Percentiles rank a stretch among this genome's conserved stretches.
phyloP scores from a whole-genome alignment of 1,284 basidiomycete species.

The Coniophora puteana region DNA sequence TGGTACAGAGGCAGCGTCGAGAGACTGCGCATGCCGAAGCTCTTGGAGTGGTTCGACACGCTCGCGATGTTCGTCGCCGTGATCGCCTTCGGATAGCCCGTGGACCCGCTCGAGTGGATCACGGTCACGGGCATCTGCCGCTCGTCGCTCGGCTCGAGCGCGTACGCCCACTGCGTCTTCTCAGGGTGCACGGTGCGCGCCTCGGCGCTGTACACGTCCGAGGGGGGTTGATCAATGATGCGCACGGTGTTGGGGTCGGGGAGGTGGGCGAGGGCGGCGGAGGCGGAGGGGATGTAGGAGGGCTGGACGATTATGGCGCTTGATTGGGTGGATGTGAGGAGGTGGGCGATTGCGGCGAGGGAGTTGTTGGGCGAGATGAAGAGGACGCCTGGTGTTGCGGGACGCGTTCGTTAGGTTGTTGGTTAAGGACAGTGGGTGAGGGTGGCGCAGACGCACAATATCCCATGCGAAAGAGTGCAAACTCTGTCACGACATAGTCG shows the following conservation, averaged over 20 bases:
- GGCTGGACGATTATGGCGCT: constrained; percentile 35
- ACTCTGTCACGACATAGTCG: constrained; percentile 24
- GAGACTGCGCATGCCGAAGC: constrained; percentile 46
- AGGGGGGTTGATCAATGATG: constrained; percentile 19
- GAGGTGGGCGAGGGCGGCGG: constrained; percentile 14
- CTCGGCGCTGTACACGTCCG: constrained; percentile 12
- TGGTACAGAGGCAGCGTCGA: constrained; percentile 37
- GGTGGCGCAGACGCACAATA: constrained; percentile 20
- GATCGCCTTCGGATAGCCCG: constrained; percentile 43
- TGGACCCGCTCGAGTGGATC: constrained; percentile 61
- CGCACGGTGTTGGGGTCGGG: constrained; percentile 16
- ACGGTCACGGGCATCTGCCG: constrained; percentile 42
- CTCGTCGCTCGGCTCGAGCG: constrained; percentile 45
- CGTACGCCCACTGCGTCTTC: constrained; percentile 30
- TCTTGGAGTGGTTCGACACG: constrained; percentile 32
- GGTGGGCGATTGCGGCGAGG: constrained; percentile 50
- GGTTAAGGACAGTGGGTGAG: background rate
- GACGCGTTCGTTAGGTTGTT: too few species aligned
- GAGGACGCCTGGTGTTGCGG: constrained; percentile 29
- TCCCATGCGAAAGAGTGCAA: constrained; percentile 26
- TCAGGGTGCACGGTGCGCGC: constrained; percentile 28
- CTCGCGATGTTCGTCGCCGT: constrained; percentile 36
- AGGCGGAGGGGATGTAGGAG: constrained; percentile 10
- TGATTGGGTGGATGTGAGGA: constrained; percentile 44
- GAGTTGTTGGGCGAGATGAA: constrained; percentile 58